Evolutionary conservation across 23 red algal genomes (phyloP), one percentile per base, ranked within the genome.

Genomic region (Gracilaria domingensis): DNA sequence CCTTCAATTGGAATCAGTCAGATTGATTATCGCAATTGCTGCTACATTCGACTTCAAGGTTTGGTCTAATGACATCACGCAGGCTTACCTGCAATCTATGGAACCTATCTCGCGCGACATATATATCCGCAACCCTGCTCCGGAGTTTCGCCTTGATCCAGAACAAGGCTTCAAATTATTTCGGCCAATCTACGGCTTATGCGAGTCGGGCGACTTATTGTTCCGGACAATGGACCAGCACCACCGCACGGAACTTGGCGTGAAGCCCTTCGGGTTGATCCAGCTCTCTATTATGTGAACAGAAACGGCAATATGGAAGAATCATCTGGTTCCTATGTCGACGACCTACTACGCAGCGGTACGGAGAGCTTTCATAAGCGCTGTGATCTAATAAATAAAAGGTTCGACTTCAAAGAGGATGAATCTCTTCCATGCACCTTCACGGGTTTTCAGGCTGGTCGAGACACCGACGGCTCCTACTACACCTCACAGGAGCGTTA

Each of bases 121-220:
- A 0, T 89, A 2, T 42, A 89, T 89, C 45, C 39, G 3, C 12
- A 58, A 89, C 24, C 11, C 60, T 56, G 85, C 36, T 23, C 71
- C 85, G 9, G 85, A 79, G 73, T 78, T 89, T 36, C 14, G 53
- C 0, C 29, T 89, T 29, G 26, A 75, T 9, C 47, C 70, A 9
- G 34, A 5, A 1, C 69, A 89, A 49, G 37, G 40, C 36, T 44
- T 89, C 18, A 42, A 89, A 65, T 16, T 89, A 14, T 53, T 89
- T 26, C 78, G 79, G 23, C 69, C 85, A n/a, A 8, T 89, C 13
- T 80, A 89, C 24, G 73, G 85, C 0, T 71, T 89, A 26, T 79
- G 69, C 61, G 85, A 89, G 16, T 75, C 85, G 12, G 85, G 73
- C 20, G 85, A 89, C 42, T 34, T 89, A 33, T 89, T 38, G 67